These are phyloP conservation scores for Kodamaea anthophila DNA, from an alignment of 1,139 yeast species.

Conservation along the genomic window DNA sequence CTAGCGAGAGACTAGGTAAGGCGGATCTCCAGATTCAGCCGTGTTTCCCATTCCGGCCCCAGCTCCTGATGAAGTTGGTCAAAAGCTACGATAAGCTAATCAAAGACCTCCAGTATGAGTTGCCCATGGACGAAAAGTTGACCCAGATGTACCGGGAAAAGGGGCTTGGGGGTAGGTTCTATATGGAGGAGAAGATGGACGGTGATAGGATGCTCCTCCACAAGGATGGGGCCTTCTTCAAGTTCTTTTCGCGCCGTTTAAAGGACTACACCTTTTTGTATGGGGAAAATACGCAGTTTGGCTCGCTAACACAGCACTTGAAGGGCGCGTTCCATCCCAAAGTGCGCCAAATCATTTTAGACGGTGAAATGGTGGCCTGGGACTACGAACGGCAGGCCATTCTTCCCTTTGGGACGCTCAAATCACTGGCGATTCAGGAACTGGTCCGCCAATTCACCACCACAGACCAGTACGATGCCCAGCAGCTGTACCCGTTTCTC, in stretches of 20 bases:
- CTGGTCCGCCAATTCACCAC: constrained; percentile 38
- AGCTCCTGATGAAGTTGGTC: constrained; percentile 52
- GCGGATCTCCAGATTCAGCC: constrained; percentile 43
- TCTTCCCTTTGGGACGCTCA: constrained; percentile 75
- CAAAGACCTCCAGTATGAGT: constrained; percentile 26
- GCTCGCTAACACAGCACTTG: constrained; percentile 57
- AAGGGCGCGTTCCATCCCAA: constrained; percentile 36
- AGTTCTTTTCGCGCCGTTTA: constrained; percentile 63
- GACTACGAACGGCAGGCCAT: constrained; percentile 56
- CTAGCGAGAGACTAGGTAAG: constrained; percentile 33
- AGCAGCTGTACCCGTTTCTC: constrained; percentile 52
- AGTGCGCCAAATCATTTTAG: constrained; percentile 54
- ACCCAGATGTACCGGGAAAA: constrained; percentile 12
- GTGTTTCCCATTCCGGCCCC: constrained; percentile 63
- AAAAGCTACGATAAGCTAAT: constrained; percentile 46
- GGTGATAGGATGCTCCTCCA: constrained; percentile 88
- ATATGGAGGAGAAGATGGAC: constrained; percentile 87
- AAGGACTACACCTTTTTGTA: constrained; percentile 70
- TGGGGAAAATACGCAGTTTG: constrained; percentile 56
- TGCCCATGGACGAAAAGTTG: constrained; percentile 18
- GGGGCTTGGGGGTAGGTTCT: constrained; percentile 38
- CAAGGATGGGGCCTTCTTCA: constrained; percentile 35
- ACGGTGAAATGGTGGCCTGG: constrained; percentile 93
- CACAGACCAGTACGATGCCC: constrained; percentile 31
- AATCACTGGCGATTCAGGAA: constrained; percentile 59